Evolutionary conservation across 805 yeast genomes (phyloP).

Genomic region (Saturnispora halmiae): DNA sequence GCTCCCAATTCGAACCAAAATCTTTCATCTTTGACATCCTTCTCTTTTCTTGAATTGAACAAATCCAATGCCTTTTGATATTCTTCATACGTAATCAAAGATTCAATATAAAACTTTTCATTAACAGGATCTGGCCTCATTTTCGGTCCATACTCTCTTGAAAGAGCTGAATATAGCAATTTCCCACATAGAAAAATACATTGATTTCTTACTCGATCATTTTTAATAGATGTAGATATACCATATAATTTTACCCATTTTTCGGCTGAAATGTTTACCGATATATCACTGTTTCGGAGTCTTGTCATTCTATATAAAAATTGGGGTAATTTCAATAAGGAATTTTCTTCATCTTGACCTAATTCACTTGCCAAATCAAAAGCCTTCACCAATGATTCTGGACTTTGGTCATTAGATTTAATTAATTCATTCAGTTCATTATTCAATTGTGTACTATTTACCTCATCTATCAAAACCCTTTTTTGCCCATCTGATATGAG

Average conservation of each 20-base stretch:
- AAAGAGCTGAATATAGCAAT: constrained; percentile 32
- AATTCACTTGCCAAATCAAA: constrained; percentile 18
- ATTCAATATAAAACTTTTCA: constrained; percentile 41
- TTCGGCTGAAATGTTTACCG: constrained; percentile 27
- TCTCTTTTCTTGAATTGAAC: constrained; percentile 28
- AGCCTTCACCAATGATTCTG: constrained; percentile 20
- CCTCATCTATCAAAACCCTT: constrained; percentile 13
- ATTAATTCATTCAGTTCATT: constrained; percentile 13
- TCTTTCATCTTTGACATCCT: constrained; percentile 31
- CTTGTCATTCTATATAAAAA: constrained; percentile 19
- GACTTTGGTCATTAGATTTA: constrained; percentile 10
- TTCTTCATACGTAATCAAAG: constrained; percentile 30
- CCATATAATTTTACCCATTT: constrained; percentile 32
- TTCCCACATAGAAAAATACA: constrained; percentile 35
- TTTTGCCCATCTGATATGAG: constrained; percentile 20
- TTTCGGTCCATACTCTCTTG: constrained; percentile 26
- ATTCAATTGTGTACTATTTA: constrained; percentile 9
- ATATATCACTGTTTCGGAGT: constrained; percentile 15
- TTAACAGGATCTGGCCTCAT: constrained; percentile 38
- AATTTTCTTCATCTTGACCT: constrained; percentile 16
- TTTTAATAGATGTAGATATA: constrained; percentile 31
- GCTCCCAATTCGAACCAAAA: constrained; percentile 50
- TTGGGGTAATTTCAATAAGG: constrained; percentile 21
- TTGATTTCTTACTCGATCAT: constrained; percentile 25
- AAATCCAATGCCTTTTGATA: constrained; percentile 31